Evolutionary conservation across 2,329 filamentous ascomycete species (phyloP).

Genomic region (Zymoseptoria tritici): DNA sequence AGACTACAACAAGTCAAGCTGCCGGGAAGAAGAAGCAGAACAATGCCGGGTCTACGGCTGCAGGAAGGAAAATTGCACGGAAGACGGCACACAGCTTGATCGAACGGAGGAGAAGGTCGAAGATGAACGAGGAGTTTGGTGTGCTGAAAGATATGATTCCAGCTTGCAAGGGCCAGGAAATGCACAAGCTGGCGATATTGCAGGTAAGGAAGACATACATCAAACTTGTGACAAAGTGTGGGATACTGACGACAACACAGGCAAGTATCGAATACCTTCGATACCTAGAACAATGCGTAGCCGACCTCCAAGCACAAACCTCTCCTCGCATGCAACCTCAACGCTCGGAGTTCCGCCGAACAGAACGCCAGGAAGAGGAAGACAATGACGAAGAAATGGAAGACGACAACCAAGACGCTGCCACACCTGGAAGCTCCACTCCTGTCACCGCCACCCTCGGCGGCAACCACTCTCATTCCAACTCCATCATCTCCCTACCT

Average conservation of each 20-base stretch:
- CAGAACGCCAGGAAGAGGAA: slow-evolving; percentile 34
- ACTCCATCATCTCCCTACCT: slow-evolving; percentile 32
- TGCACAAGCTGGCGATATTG: slow-evolving; percentile 94
- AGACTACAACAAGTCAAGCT: slow-evolving; percentile 17
- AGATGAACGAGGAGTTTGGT: slow-evolving; percentile 98
- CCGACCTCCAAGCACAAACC: slow-evolving; percentile 61
- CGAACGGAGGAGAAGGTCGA: slow-evolving; percentile 78
- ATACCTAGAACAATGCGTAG: slow-evolving; percentile 83
- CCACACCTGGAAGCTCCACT: slow-evolving; percentile 27
- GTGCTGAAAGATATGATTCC: slow-evolving; percentile 93
- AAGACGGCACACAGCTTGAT: slow-evolving; percentile 97
- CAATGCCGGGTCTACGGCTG: slow-evolving; percentile 62
- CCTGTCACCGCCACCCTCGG: slow-evolving; percentile 10
- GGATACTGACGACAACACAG: slow-evolving; percentile 39
- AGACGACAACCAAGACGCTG: slow-evolving; percentile 29
- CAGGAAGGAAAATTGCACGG: slow-evolving; percentile 86
- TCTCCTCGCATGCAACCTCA: slow-evolving; percentile 20
- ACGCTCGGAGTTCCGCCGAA: slow-evolving; percentile 20
- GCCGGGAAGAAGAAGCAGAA: slow-evolving; percentile 68
- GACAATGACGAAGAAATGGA: slow-evolving; percentile 55
- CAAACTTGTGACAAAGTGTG: neutral
- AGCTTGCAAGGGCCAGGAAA: slow-evolving; percentile 84
- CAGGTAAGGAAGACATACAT: slow-evolving; percentile 53
- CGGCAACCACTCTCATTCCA: neutral
- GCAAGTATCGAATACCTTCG: slow-evolving; percentile 94